Evolutionary conservation across 225 moss, liverwort and hornwort species (phyloP), one percentile per base, ranked within the genome.

Genomic region (Pseudisothecium myosuroides): DNA sequence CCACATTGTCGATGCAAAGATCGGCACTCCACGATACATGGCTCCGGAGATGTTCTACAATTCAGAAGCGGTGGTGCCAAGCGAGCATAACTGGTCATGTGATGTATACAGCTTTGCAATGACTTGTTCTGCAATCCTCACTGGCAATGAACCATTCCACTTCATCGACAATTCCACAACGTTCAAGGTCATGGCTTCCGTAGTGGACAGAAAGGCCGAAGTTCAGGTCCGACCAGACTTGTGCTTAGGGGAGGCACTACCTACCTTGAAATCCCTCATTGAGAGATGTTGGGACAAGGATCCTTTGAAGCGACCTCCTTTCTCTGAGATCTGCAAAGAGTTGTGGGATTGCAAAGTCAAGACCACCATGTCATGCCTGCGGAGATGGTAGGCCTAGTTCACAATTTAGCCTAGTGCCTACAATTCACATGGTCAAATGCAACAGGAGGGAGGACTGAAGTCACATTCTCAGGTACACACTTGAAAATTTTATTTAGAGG

Each of bases 391-490:
- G 29, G 3, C 6, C 9, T 41, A 14, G 9, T 21, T 80, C 5
- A 29, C 27, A 59, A 19, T 39, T 80, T 0, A 29, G 12, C 41
- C 2, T 8, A 0, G 16, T n/a, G n/a, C 17, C 15, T n/a, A 27
- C 58, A 41, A 13, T 41, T 39, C 8, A 19, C 1, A 58, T 39
- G 28, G 28, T 28, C 28, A 19, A 28, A 7, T 5, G 0, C 12
- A 39, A 28, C 2, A 28, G 4, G 0, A 12, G n/a, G 5, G 2
- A 56, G 7, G 12, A 18, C 3, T 39, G 19, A 28, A 18, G 12
- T 8, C 19, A 0, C 0, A 5, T 7, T 39, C 7, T 56, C 1
- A 56, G 27, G 7, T 79, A 56, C 1, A 0, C 26, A n/a, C 3
- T 37, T 4, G 17, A 17, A 24, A 9, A 11, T 18, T 2, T 26